Percentiles rank a stretch among this genome's conserved stretches.
Evolutionary conservation across 805 yeast species (phyloP).

Genomic region (Cyberlindnera americana): DNA sequence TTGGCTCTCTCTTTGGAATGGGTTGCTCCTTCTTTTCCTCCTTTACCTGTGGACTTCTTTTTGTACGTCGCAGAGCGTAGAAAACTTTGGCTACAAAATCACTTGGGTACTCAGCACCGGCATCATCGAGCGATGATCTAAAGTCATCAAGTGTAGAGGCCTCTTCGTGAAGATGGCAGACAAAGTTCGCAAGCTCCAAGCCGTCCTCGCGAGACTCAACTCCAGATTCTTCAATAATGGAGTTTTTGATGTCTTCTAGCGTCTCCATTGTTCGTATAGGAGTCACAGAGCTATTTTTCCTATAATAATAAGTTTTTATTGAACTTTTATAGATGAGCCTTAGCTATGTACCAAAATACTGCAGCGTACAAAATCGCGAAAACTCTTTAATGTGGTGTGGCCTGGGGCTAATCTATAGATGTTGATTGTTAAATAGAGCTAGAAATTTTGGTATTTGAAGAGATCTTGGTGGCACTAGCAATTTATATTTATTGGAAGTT

Average conservation of each 20-base stretch:
- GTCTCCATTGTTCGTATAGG: too few relatives aligned
- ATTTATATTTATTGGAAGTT: too few relatives aligned
- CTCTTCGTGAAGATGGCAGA: constrained; percentile 36
- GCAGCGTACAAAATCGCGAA: too few relatives aligned
- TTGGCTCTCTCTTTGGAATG: constrained; percentile 23
- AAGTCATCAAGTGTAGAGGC: constrained; percentile 35
- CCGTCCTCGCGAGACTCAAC: constrained; percentile 39
- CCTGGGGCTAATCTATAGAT: too few relatives aligned
- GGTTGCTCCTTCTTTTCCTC: neutral
- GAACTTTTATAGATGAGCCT: too few relatives aligned
- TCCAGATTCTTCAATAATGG: constrained; percentile 29
- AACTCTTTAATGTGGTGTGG: too few relatives aligned
- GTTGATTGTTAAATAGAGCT: too few relatives aligned
- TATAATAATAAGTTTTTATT: too few relatives aligned
- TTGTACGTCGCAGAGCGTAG: constrained; percentile 4
- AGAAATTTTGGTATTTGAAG: too few relatives aligned
- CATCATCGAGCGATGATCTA: constrained; percentile 33
- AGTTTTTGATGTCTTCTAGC: constrained; percentile 10
- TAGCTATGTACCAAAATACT: too few relatives aligned
- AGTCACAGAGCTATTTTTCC: too few relatives aligned
- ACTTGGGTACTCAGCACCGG: constrained; percentile 41
- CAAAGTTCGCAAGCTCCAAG: constrained; percentile 42
- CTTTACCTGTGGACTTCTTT: neutral
- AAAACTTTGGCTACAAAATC: constrained; percentile 21
- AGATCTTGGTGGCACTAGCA: too few relatives aligned